Percentiles rank a stretch among this genome's conserved stretches.
Evolutionary conservation across 768 basidiomycete genomes (phyloP).

Genomic region (Lactarius pseudohatsudake): DNA sequence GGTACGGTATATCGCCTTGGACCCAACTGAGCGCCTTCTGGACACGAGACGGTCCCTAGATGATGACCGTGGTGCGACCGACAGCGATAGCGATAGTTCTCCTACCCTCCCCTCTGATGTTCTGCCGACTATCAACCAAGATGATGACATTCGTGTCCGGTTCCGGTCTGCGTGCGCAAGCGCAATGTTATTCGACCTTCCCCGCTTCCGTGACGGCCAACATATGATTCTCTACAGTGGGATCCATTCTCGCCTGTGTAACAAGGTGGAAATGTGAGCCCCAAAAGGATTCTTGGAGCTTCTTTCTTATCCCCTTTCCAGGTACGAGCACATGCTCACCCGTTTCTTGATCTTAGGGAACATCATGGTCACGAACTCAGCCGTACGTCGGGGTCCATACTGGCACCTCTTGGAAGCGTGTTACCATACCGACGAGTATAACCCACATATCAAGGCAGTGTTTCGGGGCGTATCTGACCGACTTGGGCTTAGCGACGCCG

Average conservation of each 20-base stretch:
- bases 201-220: conserved; percentile 38
- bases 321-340: conserved; percentile 71
- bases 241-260: conserved; percentile 47
- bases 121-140: conserved; percentile 55
- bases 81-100: conserved; percentile 1
- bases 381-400: conserved; percentile 76
- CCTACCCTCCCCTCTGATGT: conserved; percentile 41
- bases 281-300: background rate
- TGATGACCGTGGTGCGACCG: conserved; percentile 9
- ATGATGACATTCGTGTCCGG: conserved; percentile 82
- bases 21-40: conserved; percentile 58
- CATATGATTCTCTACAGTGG: conserved; percentile 46
- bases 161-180: conserved; percentile 68
- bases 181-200: conserved; percentile 55
- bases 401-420: conserved; percentile 84
- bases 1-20: conserved; percentile 57
- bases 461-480: conserved; percentile 61
- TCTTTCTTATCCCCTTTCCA: conserved; percentile 8
- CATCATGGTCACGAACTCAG: conserved; percentile 75
- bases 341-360: conserved; percentile 71
- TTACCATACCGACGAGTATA: conserved; percentile 43
- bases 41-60: conserved; percentile 22
- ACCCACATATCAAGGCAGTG: conserved; percentile 45
- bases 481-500: conserved; percentile 61
- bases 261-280: conserved; percentile 52